These are phyloP conservation scores for Rubroshorea leprosula DNA, from an alignment of 345 rosid species.

Conservation along the genomic window DNA sequence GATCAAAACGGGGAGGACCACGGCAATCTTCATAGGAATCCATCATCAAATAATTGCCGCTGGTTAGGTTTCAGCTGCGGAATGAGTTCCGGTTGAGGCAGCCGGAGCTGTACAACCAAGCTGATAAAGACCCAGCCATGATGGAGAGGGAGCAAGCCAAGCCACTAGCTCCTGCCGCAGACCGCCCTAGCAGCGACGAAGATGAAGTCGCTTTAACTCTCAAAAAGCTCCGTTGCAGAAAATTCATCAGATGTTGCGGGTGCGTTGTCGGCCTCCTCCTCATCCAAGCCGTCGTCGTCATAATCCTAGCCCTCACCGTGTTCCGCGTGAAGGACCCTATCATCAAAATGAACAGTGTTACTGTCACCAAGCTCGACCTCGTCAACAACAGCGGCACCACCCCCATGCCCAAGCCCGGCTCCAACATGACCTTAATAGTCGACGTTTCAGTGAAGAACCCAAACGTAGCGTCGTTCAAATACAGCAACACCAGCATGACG, in stretches of 20 bases:
- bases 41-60: too few species aligned
- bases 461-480: slow-evolving; percentile 64
- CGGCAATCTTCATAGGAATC: too few species aligned
- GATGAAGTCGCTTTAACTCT: slow-evolving; percentile 3
- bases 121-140: slow-evolving; percentile 31
- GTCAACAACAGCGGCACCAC: slow-evolving; percentile 32
- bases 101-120: too few species aligned
- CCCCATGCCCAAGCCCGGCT: slow-evolving; percentile 52
- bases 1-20: too few species aligned
- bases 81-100: too few species aligned
- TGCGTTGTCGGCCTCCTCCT: slow-evolving; percentile 34
- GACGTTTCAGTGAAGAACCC: slow-evolving; percentile 77
- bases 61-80: too few species aligned
- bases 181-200: slow-evolving; percentile 34
- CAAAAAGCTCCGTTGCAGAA: slow-evolving; percentile 16
- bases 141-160: slow-evolving; percentile 39
- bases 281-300: slow-evolving; percentile 29
- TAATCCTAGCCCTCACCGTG: slow-evolving; percentile 53
- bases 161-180: slow-evolving; percentile 45
- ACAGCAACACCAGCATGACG: slow-evolving; percentile 52
- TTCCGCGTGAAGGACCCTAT: slow-evolving; percentile 59
- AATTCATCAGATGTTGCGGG: slow-evolving; percentile 43
- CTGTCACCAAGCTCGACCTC: slow-evolving; percentile 39
- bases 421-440: slow-evolving; percentile 57
- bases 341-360: slow-evolving; percentile 47